A percentile compares a stretch with the other conserved stretches of the same genome.
Conservation (phyloP, 192 early-diverging fungal species). For the Coemansia sp. region DNA sequence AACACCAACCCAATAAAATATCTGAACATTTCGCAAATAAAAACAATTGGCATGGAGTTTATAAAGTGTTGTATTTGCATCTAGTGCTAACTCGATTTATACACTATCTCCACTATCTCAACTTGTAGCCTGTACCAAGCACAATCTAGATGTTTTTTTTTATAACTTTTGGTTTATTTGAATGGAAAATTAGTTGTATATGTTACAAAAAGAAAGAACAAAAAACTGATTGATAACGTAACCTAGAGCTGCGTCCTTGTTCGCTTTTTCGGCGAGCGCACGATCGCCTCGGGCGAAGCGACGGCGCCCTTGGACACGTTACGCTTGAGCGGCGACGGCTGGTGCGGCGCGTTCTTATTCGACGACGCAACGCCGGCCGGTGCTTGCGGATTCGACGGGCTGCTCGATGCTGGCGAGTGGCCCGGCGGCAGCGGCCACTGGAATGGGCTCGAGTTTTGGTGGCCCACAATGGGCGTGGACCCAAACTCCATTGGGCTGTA, state of each 20-base stretch:
- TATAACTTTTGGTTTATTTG: no score
- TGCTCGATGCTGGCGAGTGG: not conserved
- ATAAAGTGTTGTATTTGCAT: no score
- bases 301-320: conserved; percentile 16
- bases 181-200: not conserved
- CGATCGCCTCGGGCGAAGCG: not conserved
- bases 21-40: not conserved
- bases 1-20: not conserved
- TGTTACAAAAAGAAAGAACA: not conserved
- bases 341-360: conserved; percentile 27
- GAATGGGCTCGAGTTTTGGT: conserved; percentile 59
- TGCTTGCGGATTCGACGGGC: not conserved
- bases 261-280: conserved; percentile 19
- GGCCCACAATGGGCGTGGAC: conserved; percentile 67
- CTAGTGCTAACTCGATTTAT: no score
- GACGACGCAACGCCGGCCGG: not conserved
- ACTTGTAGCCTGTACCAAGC: no score
- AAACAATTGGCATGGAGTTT: no score
- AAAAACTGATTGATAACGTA: not conserved
- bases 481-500: conserved; percentile 78
- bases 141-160: no score
- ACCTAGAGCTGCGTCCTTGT: conserved; percentile 1
- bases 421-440: conserved; percentile 64
- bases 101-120: no score
- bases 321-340: conserved; percentile 52